Percentiles rank a stretch among this genome's conserved stretches.
These are phyloP conservation scores for Phytophthora melonis DNA, from an alignment of 352 stramenopile genomes.

Conservation along the genomic window DNA sequence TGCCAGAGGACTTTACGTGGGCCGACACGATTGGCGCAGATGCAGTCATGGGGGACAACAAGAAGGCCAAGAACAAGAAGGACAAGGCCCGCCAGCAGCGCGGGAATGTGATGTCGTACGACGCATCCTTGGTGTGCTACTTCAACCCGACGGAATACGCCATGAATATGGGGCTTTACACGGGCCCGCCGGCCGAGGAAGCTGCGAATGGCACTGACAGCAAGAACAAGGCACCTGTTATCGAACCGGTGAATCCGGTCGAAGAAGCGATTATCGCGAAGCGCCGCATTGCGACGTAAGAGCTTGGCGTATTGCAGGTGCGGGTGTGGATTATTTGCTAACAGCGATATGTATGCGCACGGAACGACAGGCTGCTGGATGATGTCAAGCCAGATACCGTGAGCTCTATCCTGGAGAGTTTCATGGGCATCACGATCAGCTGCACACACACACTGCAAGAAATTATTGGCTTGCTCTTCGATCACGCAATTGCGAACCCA, in stretches of 20 bases:
- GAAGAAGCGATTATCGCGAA: constrained; percentile 74
- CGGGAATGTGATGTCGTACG: constrained; percentile 63
- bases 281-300: constrained; percentile 61
- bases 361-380: constrained; percentile 60
- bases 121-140: constrained; percentile 76
- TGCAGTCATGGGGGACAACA: constrained; percentile 60
- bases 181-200: constrained; percentile 42
- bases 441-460: constrained; percentile 80
- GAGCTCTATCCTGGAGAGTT: constrained; percentile 53
- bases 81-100: constrained; percentile 48
- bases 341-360: neutral
- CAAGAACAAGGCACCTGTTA: constrained; percentile 24
- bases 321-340: neutral
- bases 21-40: constrained; percentile 68
- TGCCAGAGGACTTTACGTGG: constrained; percentile 70
- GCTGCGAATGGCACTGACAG: constrained; percentile 17
- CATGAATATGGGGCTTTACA: constrained; percentile 69
- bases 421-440: constrained; percentile 71
- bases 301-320: constrained; percentile 1
- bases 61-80: constrained; percentile 58
- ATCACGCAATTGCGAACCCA: constrained; percentile 74
- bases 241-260: constrained; percentile 55
- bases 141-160: constrained; percentile 85
- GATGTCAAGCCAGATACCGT: constrained; percentile 56
- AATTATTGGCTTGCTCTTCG: constrained; percentile 72